phyloP scores from a whole-genome alignment of 768 basidiomycete species.

The Strobilomyces confusus region DNA sequence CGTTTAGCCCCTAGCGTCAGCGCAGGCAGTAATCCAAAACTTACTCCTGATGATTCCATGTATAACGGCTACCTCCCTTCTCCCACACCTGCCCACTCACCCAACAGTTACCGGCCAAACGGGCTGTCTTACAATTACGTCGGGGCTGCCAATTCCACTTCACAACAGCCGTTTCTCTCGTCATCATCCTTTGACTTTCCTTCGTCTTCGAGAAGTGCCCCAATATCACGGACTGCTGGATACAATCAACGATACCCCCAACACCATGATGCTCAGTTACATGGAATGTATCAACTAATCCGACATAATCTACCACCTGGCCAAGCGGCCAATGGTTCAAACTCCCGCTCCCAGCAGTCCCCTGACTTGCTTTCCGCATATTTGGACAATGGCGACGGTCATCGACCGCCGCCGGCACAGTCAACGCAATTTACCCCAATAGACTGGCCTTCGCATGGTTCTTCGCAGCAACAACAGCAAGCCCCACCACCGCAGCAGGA shows the following conservation, averaged over 20 bases:
- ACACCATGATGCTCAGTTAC: slow-evolving; percentile 28
- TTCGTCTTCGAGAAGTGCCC: slow-evolving; percentile 25
- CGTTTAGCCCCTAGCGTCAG: slow-evolving; percentile 26
- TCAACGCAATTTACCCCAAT: slow-evolving; percentile 25
- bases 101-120: slow-evolving; percentile 28
- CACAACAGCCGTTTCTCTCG: slow-evolving; percentile 24
- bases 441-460: slow-evolving; percentile 33
- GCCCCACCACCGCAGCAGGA: slow-evolving; percentile 22
- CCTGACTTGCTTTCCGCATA: slow-evolving; percentile 29
- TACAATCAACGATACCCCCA: slow-evolving; percentile 30
- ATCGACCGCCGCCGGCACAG: slow-evolving; percentile 19
- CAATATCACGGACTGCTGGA: slow-evolving; percentile 19
- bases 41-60: slow-evolving; percentile 26
- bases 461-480: slow-evolving; percentile 23
- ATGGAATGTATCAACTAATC: slow-evolving; percentile 30
- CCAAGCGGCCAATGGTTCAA: slow-evolving; percentile 15
- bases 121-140: slow-evolving; percentile 25
- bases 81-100: slow-evolving; percentile 26
- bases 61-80: slow-evolving; percentile 32
- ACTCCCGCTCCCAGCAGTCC: slow-evolving; percentile 23
- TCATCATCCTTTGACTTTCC: slow-evolving; percentile 30
- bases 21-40: slow-evolving; percentile 23
- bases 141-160: slow-evolving; percentile 12
- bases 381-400: slow-evolving; percentile 29
- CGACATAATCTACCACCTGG: slow-evolving; percentile 24